These are phyloP conservation scores for Asparagopsis taxiformis DNA, from an alignment of 31 red algal species.

Conservation along the genomic window DNA sequence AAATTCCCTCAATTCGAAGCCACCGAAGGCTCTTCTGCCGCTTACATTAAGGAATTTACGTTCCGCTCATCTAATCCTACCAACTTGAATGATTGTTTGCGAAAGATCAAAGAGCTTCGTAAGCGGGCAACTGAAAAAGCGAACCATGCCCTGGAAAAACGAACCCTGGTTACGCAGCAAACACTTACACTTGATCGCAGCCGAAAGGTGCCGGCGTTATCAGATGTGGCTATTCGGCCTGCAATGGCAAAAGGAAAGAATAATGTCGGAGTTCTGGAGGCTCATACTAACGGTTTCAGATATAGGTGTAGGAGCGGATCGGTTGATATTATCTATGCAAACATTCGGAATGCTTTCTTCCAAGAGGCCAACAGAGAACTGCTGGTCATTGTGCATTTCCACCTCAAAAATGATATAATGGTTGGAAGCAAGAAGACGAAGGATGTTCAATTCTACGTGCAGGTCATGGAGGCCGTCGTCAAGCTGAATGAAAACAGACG, in stretches of 20 bases:
- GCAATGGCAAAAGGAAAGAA: constrained; percentile 77
- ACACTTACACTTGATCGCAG: constrained; percentile 47
- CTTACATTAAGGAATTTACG: constrained; percentile 87
- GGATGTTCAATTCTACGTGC: constrained; percentile 94
- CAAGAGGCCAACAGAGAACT: constrained; percentile 86
- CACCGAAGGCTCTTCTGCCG: constrained; percentile 22
- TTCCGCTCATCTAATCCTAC: constrained; percentile 74
- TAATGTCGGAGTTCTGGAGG: constrained; percentile 83
- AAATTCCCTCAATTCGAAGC: constrained; percentile 61
- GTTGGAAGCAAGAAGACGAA: constrained; percentile 83
- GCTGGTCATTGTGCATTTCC: constrained; percentile 92
- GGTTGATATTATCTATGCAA: constrained; percentile 89
- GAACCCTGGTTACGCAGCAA: constrained; percentile 79
- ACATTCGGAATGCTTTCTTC: constrained; percentile 95
- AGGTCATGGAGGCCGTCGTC: constrained; percentile 92
- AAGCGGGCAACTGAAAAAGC: constrained; percentile 76
- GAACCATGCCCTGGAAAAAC: constrained; percentile 61
- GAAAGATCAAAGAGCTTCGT: constrained; percentile 94
- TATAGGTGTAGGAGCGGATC: constrained; percentile 59
- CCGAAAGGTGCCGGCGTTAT: constrained; percentile 35
- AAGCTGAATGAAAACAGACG: constrained; percentile 82
- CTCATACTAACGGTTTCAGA: constrained; percentile 88
- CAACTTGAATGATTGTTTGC: constrained; percentile 83
- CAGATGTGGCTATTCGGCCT: constrained; percentile 79
- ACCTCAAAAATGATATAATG: constrained; percentile 86